Evolutionary conservation across 2,329 filamentous ascomycete genomes (phyloP).

Genomic region (Cercospora citrullina): DNA sequence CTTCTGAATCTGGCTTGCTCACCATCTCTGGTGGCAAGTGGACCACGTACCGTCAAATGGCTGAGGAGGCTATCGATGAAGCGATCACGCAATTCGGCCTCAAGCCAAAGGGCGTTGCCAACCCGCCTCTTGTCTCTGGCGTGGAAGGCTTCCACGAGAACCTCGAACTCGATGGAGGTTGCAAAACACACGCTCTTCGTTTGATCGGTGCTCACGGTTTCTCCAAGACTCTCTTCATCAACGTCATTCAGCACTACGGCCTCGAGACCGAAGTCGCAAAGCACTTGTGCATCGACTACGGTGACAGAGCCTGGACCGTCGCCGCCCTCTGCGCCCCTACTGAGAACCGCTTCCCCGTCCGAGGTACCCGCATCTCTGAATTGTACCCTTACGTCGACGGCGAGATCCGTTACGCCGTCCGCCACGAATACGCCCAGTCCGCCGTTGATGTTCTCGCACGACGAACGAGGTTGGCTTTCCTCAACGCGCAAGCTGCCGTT

Average conservation of each 20-base stretch:
- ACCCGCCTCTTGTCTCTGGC: constrained; percentile 64
- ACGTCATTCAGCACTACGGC: constrained; percentile 89
- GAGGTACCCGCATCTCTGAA: constrained; percentile 74
- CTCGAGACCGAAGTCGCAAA: constrained; percentile 89
- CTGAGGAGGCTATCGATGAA: constrained; percentile 82
- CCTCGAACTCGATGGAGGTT: constrained; percentile 68
- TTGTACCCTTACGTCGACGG: constrained; percentile 91
- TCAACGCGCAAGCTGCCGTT: constrained; percentile 87
- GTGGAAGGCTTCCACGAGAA: constrained; percentile 70
- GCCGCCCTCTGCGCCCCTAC: constrained; percentile 77
- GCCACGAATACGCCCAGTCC: constrained; percentile 88
- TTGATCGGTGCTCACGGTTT: constrained; percentile 83
- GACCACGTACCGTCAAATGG: constrained; percentile 93
- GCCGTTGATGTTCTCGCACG: constrained; percentile 85
- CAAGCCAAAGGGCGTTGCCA: constrained; percentile 55
- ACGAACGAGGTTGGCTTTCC: constrained; percentile 79
- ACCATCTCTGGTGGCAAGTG: constrained; percentile 89
- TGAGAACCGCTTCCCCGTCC: constrained; percentile 75
- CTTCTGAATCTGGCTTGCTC: constrained; percentile 75
- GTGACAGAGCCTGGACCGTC: constrained; percentile 89
- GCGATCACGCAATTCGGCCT: constrained; percentile 70
- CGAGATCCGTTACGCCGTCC: constrained; percentile 83
- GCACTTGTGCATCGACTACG: constrained; percentile 83
- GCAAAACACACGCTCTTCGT: constrained; percentile 80
- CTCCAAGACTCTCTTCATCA: constrained; percentile 90